A percentile compares a stretch with the other conserved stretches of the same genome.
These are phyloP conservation scores for Plicaturopsis crispa DNA, from an alignment of 768 basidiomycete genomes.

Conservation along the genomic window DNA sequence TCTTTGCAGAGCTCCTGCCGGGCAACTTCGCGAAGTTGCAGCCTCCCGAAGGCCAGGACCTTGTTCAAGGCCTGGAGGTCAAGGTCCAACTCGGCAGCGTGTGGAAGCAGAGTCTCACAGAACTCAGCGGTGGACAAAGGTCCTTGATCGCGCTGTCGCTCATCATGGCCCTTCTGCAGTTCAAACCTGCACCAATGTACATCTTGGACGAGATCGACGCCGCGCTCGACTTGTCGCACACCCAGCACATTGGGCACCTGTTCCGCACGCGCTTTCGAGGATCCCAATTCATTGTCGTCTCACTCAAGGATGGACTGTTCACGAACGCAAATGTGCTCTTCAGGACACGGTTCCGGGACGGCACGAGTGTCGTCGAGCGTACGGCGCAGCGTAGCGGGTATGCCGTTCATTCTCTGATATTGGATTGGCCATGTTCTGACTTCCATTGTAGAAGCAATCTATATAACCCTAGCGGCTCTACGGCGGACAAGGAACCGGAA, in stretches of 20 bases:
- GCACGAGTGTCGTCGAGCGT: constrained; percentile 84
- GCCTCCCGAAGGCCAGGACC: constrained; percentile 87
- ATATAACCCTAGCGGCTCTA: too few species aligned
- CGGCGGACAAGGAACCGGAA: too few species aligned
- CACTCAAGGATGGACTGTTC: constrained; percentile 93
- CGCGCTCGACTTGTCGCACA: constrained; percentile 91
- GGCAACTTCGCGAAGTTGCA: constrained; percentile 95
- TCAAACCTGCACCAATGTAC: constrained; percentile 99
- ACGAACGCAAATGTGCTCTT: constrained; percentile 97
- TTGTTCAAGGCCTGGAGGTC: constrained; percentile 94
- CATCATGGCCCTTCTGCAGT: constrained; percentile 98
- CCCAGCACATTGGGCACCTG: constrained; percentile 96
- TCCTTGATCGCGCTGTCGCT: constrained; percentile 96
- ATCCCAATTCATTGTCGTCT: constrained; percentile 96
- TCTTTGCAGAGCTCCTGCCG: constrained; percentile 92
- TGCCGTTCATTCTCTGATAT: too few species aligned
- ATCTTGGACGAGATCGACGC: constrained; percentile 99
- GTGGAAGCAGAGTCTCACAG: constrained; percentile 97
- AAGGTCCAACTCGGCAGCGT: constrained; percentile 92
- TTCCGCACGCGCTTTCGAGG: constrained; percentile 97
- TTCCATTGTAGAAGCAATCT: too few species aligned
- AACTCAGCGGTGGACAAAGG: constrained; percentile 96
- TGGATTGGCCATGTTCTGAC: too few species aligned
- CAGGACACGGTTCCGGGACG: constrained; percentile 87
- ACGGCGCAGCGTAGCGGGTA: constrained; percentile 63